Conservation (phyloP, 495 filamentous ascomycete genomes). For the Hypoxylon lienhwacheense region DNA sequence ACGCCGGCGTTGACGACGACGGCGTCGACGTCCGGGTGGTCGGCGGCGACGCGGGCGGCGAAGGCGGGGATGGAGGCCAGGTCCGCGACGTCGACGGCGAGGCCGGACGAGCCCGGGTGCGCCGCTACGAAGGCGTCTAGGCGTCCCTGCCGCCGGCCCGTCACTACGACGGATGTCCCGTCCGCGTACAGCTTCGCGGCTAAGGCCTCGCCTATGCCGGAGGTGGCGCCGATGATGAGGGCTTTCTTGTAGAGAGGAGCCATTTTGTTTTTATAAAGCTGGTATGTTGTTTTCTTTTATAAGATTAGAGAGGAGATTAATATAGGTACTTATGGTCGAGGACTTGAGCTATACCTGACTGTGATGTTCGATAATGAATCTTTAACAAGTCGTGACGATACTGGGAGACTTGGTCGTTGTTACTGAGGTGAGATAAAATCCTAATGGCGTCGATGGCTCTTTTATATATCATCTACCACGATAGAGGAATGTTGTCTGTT, state of each 20-base stretch:
- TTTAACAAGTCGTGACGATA: too few species aligned
- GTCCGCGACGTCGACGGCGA: conserved; percentile 61
- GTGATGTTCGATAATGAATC: too few species aligned
- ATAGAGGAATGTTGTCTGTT: too few species aligned
- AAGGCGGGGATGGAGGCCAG: conserved; percentile 58
- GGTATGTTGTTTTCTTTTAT: neutral
- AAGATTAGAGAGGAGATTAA: too few species aligned
- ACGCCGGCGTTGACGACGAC: conserved; percentile 58
- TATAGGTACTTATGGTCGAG: too few species aligned
- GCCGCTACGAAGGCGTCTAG: conserved; percentile 59
- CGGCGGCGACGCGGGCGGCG: conserved; percentile 51
- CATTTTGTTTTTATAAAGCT: conserved; percentile 35
- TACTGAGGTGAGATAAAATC: too few species aligned
- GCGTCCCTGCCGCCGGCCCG: conserved; percentile 61
- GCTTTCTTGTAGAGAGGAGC: conserved; percentile 64
- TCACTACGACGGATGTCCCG: conserved; percentile 56
- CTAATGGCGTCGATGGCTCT: too few species aligned
- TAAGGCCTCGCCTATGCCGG: conserved; percentile 65
- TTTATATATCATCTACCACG: neutral
- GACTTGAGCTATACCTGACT: too few species aligned
- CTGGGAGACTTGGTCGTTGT: too few species aligned
- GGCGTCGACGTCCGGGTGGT: conserved; percentile 59
- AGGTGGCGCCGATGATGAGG: conserved; percentile 68
- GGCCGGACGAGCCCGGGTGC: conserved; percentile 51
- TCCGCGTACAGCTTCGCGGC: conserved; percentile 59